phyloP scores from a whole-genome alignment of 352 stramenopile genomes.

The Aphanomyces euteiches region DNA sequence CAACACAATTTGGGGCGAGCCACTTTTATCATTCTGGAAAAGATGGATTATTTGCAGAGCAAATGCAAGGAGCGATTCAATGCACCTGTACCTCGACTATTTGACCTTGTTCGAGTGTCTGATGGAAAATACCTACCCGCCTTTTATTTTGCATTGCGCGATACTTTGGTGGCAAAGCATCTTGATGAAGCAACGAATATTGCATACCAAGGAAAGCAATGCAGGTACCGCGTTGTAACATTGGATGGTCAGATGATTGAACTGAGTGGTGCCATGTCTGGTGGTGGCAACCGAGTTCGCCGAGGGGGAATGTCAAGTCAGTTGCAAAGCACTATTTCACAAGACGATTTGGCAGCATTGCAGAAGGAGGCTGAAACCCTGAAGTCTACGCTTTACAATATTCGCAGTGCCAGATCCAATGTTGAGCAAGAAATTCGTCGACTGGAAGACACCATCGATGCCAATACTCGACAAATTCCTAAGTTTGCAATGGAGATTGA shows the following conservation, averaged over 20 bases:
- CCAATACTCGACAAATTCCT: constrained; percentile 85
- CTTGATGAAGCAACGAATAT: constrained; percentile 90
- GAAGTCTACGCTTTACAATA: constrained; percentile 48
- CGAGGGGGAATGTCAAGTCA: constrained; percentile 92
- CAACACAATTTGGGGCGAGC: constrained; percentile 93
- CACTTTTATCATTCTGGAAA: constrained; percentile 98
- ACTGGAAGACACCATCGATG: constrained; percentile 84
- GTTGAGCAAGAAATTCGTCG: constrained; percentile 83
- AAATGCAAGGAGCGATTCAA: constrained; percentile 62
- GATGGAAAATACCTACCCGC: constrained; percentile 89
- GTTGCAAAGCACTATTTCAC: constrained; percentile 35
- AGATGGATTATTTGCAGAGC: constrained; percentile 83
- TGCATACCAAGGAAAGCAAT: constrained; percentile 90
- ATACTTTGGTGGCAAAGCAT: constrained; percentile 96
- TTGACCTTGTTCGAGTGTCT: constrained; percentile 84
- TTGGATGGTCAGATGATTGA: constrained; percentile 97
- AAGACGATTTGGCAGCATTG: constrained; percentile 54
- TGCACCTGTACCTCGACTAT: constrained; percentile 66
- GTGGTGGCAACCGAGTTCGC: constrained; percentile 91
- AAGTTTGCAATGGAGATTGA: constrained; percentile 88
- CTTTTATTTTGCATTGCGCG: constrained; percentile 95
- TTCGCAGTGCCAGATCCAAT: constrained; percentile 59
- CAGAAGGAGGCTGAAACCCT: constrained; percentile 53
- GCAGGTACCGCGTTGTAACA: constrained; percentile 97
- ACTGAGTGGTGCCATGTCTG: constrained; percentile 98